These are phyloP conservation scores for Trichophyton verrucosum DNA, from an alignment of 2,329 filamentous ascomycete genomes.

Conservation along the genomic window DNA sequence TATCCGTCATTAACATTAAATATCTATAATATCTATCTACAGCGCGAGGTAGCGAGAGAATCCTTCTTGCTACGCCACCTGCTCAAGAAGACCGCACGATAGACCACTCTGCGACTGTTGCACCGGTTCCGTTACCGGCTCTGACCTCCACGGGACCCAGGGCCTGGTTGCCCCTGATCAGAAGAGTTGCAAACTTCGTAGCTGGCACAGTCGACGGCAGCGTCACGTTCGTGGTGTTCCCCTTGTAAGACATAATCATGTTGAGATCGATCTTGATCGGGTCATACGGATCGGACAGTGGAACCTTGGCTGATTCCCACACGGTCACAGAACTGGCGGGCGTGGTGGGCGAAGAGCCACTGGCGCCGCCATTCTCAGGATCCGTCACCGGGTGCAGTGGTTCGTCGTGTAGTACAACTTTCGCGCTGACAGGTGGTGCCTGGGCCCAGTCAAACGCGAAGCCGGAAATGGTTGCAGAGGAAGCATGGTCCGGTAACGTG, in stretches of 20 bases:
- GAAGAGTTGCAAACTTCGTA: slow-evolving; percentile 32
- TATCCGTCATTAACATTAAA: no score
- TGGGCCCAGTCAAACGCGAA: slow-evolving; percentile 51
- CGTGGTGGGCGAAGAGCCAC: slow-evolving; percentile 2
- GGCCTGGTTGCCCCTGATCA: slow-evolving; percentile 34
- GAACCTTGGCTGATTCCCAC: slow-evolving; percentile 20
- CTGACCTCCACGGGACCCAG: slow-evolving; percentile 19
- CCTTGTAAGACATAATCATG: slow-evolving; percentile 25
- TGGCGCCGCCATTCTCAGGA: background rate
- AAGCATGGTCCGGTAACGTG: slow-evolving; percentile 33
- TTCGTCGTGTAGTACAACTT: slow-evolving; percentile 44
- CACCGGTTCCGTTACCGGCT: slow-evolving; percentile 30
- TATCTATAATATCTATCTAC: no score
- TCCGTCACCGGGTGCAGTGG: slow-evolving; percentile 19
- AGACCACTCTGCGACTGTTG: slow-evolving; percentile 38
- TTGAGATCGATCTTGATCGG: slow-evolving; percentile 21
- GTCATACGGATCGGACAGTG: slow-evolving; percentile 29
- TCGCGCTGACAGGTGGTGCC: slow-evolving; percentile 42
- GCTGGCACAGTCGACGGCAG: slow-evolving; percentile 23
- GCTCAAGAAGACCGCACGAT: slow-evolving; percentile 21
- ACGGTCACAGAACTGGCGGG: slow-evolving; percentile 17
- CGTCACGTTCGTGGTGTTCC: slow-evolving; percentile 33
- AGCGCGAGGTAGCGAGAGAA: background rate
- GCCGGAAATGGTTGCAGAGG: slow-evolving; percentile 24
- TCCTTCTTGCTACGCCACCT: background rate